phyloP scores from a whole-genome alignment of 306 rosid species.

The Geum urbanum region DNA sequence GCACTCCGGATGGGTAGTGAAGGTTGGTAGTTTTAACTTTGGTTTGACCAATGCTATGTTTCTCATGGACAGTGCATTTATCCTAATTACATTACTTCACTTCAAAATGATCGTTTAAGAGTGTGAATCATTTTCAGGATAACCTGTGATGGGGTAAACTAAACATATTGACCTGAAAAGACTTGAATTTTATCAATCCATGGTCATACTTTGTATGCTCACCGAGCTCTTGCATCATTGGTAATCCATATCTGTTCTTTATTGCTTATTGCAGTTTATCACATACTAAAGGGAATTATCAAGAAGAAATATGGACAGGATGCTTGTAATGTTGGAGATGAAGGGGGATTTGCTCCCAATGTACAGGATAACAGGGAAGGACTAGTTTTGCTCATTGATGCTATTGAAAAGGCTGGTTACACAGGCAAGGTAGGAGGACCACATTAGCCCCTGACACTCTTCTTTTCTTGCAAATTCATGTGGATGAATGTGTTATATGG shows the following conservation, averaged over 20 bases:
- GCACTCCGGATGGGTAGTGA: constrained; percentile 96
- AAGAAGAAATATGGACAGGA: constrained; percentile 96
- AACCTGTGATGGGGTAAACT: not conserved
- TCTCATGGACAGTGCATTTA: not conserved
- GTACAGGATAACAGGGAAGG: constrained; percentile 99
- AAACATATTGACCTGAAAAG: not conserved
- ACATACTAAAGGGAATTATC: constrained; percentile 84
- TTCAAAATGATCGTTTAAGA: not conserved
- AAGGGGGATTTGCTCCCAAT: constrained; percentile 98
- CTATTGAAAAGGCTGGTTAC: constrained; percentile 97
- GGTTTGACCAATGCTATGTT: not conserved
- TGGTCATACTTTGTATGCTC: not conserved
- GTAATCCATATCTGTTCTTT: not conserved
- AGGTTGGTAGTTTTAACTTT: constrained; percentile 48
- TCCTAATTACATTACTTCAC: not conserved
- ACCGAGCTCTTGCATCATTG: not conserved
- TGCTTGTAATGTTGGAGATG: constrained; percentile 98
- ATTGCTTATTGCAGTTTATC: constrained; percentile 58
- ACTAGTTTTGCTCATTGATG: constrained; percentile 82
- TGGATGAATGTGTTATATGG: constrained; percentile 8
- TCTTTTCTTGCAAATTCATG: constrained; percentile 11
- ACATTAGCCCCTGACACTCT: not conserved
- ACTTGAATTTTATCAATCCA: not conserved
- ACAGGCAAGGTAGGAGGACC: constrained; percentile 71
- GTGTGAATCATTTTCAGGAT: not conserved